Base-by-base conservation (phyloP, 2,329 filamentous ascomycete species). In the Aureobasidium pullulans region DNA sequence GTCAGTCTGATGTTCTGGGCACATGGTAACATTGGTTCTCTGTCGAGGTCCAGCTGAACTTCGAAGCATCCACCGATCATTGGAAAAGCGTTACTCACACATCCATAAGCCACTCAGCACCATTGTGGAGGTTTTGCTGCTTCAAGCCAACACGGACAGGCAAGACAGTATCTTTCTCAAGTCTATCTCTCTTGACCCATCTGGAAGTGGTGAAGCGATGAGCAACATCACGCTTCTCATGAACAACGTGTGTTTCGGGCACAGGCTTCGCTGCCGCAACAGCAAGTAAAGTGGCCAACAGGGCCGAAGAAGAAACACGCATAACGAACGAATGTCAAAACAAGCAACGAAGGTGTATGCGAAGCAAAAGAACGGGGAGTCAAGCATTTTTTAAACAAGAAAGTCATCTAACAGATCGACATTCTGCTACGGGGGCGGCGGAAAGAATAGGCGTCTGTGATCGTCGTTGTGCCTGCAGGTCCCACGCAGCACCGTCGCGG, bases 71-170 rank as follows among this genome's bases (percentile, higher is more conserved):
- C 23, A 31, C 28, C 11, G 6, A 8, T 15, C 16, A 28, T 9
- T 49, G 10, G 11, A 34, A 6, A 34, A 23, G 23, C 23, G 23
- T 23, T 9, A 60, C 62, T 60, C 53, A 67, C 52, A 69, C 66
- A n/a, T 69, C 65, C 64, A 71, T 67, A n/a, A 74, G 62, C 23
- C 62, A 63, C 16, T 66, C 65, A 15, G 68, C 61, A 15, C 74
- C 76, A 15, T 72, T 69, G 11, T 77, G 72, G 13, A 79, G 63
- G 57, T 79, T 78, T 31, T 68, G 69, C 64, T 79, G 77, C n/a
- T 70, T 72, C 52, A 79, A 62, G 16, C 75, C 76, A 63, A 79
- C 77, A n/a, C 75, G 71, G 65, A 79, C 74, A 1, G 76, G 76
- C 47, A 79, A 64, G 32, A 73, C 66, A 0, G 71, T 65, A 59